phyloP scores from a whole-genome alignment of 805 yeast genomes.

The Tetrapisispora taiwanensis region DNA sequence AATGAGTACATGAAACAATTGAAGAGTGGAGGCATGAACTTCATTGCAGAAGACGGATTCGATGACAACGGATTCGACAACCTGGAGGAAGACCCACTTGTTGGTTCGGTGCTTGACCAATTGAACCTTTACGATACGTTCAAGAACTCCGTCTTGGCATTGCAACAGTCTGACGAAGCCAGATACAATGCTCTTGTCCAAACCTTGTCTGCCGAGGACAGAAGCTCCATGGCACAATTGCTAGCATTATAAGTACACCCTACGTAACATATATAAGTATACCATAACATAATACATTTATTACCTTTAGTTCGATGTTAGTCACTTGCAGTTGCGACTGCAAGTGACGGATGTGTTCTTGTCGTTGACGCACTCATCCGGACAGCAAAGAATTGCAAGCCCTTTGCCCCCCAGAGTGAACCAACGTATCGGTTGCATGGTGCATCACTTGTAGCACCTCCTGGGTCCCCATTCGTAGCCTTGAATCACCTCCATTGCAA shows the following conservation, averaged over 20 bases:
- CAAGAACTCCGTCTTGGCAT: constrained; percentile 39
- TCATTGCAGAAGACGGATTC: constrained; percentile 27
- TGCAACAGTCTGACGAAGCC: constrained; percentile 39
- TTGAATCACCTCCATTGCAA: too few species aligned
- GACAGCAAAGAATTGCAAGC: too few species aligned
- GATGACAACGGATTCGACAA: constrained; percentile 55
- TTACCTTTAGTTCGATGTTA: too few species aligned
- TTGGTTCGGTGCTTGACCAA: constrained; percentile 68
- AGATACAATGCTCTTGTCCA: constrained; percentile 43
- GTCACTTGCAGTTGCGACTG: too few species aligned
- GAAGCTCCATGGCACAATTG: constrained; percentile 17
- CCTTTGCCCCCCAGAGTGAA: too few species aligned
- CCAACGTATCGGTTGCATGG: too few species aligned
- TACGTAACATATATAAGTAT: not conserved
- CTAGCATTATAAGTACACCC: not conserved
- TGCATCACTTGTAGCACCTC: too few species aligned
- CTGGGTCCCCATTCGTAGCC: too few species aligned
- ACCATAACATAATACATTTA: not conserved
- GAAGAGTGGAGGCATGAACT: constrained; percentile 23
- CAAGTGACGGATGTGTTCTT: too few species aligned
- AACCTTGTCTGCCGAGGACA: constrained; percentile 30
- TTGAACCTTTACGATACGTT: constrained; percentile 63
- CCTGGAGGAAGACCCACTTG: constrained; percentile 70
- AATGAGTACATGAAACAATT: constrained; percentile 42
- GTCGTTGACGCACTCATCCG: too few species aligned